Evolutionary conservation across 306 rosid species (phyloP).

Genomic region (Urtica urens): DNA sequence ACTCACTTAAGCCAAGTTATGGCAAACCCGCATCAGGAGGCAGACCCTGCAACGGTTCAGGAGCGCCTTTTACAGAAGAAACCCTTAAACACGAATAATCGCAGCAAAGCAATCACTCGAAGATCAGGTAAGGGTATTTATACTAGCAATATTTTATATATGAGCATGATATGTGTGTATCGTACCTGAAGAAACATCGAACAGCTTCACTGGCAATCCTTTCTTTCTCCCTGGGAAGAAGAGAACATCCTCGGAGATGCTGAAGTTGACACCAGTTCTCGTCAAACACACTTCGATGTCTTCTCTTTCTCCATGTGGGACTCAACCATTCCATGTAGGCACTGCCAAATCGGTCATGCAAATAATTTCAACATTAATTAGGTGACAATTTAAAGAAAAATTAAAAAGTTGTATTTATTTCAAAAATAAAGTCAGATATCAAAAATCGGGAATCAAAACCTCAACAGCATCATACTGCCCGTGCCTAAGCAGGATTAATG

Average conservation of each 20-base stretch:
- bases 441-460: conserved; percentile 30
- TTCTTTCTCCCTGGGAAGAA: conserved; percentile 80
- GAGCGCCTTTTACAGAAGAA: conserved; percentile 68
- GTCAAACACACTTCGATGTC: conserved; percentile 66
- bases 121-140: too few species aligned
- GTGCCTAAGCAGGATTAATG: conserved; percentile 66
- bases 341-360: conserved; percentile 33
- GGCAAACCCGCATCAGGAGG: conserved; percentile 47
- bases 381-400: neutral
- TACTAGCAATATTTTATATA: too few species aligned
- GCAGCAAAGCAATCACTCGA: too few species aligned
- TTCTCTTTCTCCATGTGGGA: conserved; percentile 68
- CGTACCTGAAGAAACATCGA: conserved; percentile 92
- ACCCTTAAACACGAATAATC: conserved; percentile 58
- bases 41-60: conserved; percentile 73
- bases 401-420: neutral
- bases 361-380: conserved; percentile 4
- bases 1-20: conserved; percentile 56
- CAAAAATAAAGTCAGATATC: neutral
- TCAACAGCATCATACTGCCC: conserved; percentile 77
- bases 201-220: conserved; percentile 69
- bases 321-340: conserved; percentile 59
- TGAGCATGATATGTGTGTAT: too few species aligned
- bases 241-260: conserved; percentile 87
- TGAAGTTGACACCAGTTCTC: conserved; percentile 83